phyloP scores from a whole-genome alignment of 169 alveolate species.

The Cryptosporidium sp. region DNA sequence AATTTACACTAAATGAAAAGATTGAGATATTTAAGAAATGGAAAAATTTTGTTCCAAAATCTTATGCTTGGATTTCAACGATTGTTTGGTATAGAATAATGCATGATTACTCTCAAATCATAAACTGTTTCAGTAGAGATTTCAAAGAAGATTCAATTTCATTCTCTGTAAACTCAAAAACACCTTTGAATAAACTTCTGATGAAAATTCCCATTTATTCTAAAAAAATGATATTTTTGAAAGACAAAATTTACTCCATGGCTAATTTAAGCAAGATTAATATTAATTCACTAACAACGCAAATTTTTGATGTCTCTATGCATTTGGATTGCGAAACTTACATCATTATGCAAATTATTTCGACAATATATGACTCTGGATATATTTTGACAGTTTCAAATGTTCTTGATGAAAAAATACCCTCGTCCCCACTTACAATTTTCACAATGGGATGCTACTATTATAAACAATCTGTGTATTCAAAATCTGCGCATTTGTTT shows the following conservation, averaged over 20 bases:
- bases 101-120: constrained; percentile 28
- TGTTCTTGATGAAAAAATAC: constrained; percentile 30
- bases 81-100: constrained; percentile 22
- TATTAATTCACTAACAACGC: not conserved
- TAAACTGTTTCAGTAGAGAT: not conserved
- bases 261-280: not conserved
- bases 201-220: constrained; percentile 23
- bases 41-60: constrained; percentile 16
- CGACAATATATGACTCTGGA: constrained; percentile 35
- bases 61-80: constrained; percentile 6
- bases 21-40: constrained; percentile 36
- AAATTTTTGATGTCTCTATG: constrained; percentile 6
- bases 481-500: constrained; percentile 54
- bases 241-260: constrained; percentile 14
- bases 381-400: constrained; percentile 27
- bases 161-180: not conserved
- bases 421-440: constrained; percentile 49
- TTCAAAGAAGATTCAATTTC: constrained; percentile 8
- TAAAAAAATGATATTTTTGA: constrained; percentile 11
- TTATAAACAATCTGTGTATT: constrained; percentile 36
- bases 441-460: constrained; percentile 67
- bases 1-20: not conserved
- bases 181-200: not conserved
- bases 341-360: constrained; percentile 15
- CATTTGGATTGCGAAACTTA: constrained; percentile 14